Evolutionary conservation across 2,329 filamentous ascomycete species (phyloP).

Genomic region (Talaromyces albobiverticillius): DNA sequence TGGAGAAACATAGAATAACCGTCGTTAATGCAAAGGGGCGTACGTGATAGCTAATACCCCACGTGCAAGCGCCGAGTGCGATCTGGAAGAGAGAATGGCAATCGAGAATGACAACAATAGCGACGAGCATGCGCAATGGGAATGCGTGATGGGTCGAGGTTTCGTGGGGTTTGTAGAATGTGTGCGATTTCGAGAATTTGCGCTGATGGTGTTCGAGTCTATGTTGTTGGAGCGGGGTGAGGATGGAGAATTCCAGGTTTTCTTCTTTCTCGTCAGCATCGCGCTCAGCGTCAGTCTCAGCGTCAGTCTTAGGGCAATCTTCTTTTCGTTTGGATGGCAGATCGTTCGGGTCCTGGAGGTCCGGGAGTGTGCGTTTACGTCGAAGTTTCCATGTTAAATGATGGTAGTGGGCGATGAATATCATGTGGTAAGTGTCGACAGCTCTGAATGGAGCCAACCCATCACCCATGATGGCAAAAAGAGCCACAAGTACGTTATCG

Average conservation of each 20-base stretch:
- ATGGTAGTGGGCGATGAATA: slow-evolving; percentile 73
- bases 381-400: slow-evolving; percentile 64
- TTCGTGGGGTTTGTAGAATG: slow-evolving; percentile 86
- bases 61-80: slow-evolving; percentile 72
- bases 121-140: slow-evolving; percentile 68
- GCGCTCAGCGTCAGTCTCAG: slow-evolving; percentile 46
- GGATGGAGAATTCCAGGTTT: slow-evolving; percentile 58
- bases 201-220: slow-evolving; percentile 72
- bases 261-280: slow-evolving; percentile 46
- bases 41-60: slow-evolving; percentile 69
- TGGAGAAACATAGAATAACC: slow-evolving; percentile 74
- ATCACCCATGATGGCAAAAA: slow-evolving; percentile 69
- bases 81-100: slow-evolving; percentile 78
- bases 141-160: slow-evolving; percentile 79
- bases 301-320: too few relatives aligned
- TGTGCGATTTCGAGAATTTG: slow-evolving; percentile 79
- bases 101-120: slow-evolving; percentile 75
- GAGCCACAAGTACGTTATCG: slow-evolving; percentile 67
- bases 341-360: slow-evolving; percentile 67
- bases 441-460: slow-evolving; percentile 71
- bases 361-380: slow-evolving; percentile 59
- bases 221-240: slow-evolving; percentile 64
- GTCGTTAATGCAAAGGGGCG: slow-evolving; percentile 73
- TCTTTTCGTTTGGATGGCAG: slow-evolving; percentile 51
- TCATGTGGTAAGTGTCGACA: slow-evolving; percentile 85